Base-by-base conservation (phyloP, 2,329 filamentous ascomycete genomes). In the Domatiomyces catenatus region DNA sequence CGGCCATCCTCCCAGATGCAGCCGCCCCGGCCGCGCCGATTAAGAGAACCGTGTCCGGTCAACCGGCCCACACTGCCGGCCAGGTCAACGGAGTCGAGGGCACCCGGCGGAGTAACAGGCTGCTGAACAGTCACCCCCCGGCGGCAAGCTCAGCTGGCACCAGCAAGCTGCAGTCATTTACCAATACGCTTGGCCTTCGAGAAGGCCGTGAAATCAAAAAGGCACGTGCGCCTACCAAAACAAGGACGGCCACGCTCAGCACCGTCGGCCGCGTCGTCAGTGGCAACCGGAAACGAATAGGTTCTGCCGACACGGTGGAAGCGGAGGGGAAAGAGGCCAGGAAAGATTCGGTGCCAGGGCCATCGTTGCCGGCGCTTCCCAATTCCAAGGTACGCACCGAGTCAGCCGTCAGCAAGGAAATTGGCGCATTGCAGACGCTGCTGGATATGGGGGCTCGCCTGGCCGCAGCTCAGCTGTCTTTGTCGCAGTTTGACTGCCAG, bases 11-110 rank as follows among this genome's bases (percentile, higher is more conserved):
- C 59, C 62, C 49, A 15, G 32, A 39, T 39, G 32, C 32, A 15
- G 32, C 32, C 5, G 32, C 32, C 1, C 10, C 32, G 10, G 67
- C 89, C 53, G 80, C 57, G 28, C 58, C 58, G 48, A 52, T 52
- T 64, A 96, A 95, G 69, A 80, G 90, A 58, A 95, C 88, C 1
- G 78, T 94, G n/a, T 94, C 90, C 42, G 90, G 90, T 3, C 86
- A 94, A 58, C 70, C 73, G 44, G 67, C 68, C 36, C 64, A 69
- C 76, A 47, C 76, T 66, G 54, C 70, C 71, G 55, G 74, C 70
- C 77, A 76, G 49, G 65, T 77, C 42, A 74, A 75, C 42, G 75
- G 73, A 17, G 75, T 77, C 1, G 79, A 83, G 57, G 56, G 55
- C 5, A 56, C 57, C 10, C 74, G 85, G 60, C 75, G 85, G 59